Base-by-base conservation (phyloP, 2,329 filamentous ascomycete species). In the Aspergillus sp. region DNA sequence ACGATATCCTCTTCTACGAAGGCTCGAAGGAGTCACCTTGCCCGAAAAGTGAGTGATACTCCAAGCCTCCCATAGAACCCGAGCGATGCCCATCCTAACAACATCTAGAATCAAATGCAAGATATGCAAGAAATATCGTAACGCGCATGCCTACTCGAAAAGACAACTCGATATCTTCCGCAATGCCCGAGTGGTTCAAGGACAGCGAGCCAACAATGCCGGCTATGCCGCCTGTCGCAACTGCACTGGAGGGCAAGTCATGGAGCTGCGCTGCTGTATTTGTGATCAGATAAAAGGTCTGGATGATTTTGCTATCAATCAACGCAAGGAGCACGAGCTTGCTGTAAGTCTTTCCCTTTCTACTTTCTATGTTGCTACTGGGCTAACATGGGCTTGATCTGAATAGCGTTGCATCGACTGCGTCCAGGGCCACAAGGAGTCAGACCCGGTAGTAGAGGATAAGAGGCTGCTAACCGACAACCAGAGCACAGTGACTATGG, bases 291-390 rank as follows among this genome's bases (percentile, higher is more conserved):
- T 70, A 2, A 83, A 83, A 63, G 70, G 74, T 0, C 56, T 83
- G 2, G 77, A 81, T 6, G 71, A 73, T 0, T 86, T 84, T 62
- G 76, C 79, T 17, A 84, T 82, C 61, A 62, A 63, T 6, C 79
- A 83, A 69, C 75, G 82, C 14, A 70, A 66, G 27, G 76, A 78
- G 41, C 73, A 76, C 1, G 81, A 80, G 56, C 66, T 64, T 40
- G 77, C 76, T 25, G 81, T 82, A 76, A 59, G 79, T 71, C 27
- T 60, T 48, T 37, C 7, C 17, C 27, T 31, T 31, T 43, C 6
- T 37, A 12, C 8, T 15, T 19, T 19, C 49, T n/a, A 23, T 37
- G 17, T 43, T 31, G 6, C 15, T 43, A 2, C 4, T 27, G 9
- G 21, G 27, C n/a, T 35, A 33, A 51, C 19, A 49, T 39, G 33